Conservation (phyloP, 257 asterid genomes). For the Dorcoceras hygrometricum region DNA sequence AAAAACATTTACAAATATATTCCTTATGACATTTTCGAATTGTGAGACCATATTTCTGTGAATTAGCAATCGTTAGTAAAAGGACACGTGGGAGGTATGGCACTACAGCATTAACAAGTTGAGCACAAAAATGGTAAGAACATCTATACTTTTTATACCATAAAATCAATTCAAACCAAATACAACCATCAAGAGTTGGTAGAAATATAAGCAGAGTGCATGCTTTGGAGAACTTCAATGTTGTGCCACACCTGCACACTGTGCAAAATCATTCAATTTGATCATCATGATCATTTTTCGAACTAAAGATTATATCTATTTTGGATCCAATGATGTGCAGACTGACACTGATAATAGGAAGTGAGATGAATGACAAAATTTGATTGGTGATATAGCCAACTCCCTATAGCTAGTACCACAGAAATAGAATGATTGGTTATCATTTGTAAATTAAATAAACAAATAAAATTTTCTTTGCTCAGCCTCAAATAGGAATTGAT, state of each 20-base stretch:
- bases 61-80: background rate
- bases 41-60: background rate
- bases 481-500: conserved; percentile 13
- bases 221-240: background rate
- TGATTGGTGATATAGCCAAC: background rate
- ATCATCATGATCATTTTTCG: no score
- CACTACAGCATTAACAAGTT: no score
- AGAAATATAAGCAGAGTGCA: background rate
- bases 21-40: background rate
- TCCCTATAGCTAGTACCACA: background rate
- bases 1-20: no score
- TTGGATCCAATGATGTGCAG: no score
- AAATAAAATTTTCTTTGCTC: background rate
- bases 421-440: no score
- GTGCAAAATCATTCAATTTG: background rate
- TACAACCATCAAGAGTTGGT: background rate
- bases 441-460: background rate
- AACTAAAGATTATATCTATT: no score
- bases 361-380: background rate
- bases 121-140: background rate
- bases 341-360: no score
- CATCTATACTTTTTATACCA: background rate
- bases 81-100: no score
- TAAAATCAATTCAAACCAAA: background rate
- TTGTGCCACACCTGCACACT: background rate